Evolutionary conservation across 805 yeast genomes (phyloP).

Genomic region (Myxozyma neotropica): DNA sequence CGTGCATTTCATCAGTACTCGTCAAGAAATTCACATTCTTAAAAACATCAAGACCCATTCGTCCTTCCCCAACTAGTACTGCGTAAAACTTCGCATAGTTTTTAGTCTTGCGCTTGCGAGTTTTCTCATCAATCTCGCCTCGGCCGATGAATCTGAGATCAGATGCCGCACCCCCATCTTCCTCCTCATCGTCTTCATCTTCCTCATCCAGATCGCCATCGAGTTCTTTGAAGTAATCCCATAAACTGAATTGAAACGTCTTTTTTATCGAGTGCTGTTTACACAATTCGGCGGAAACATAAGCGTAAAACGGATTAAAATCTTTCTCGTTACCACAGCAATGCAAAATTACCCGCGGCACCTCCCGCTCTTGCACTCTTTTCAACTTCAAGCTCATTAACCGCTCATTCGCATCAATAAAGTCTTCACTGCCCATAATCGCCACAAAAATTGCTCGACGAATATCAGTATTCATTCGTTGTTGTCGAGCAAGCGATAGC

Average conservation of each 20-base stretch:
- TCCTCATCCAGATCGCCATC: conserved; percentile 57
- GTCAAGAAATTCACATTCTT: conserved; percentile 35
- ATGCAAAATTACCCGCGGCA: conserved; percentile 81
- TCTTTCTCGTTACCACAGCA: conserved; percentile 81
- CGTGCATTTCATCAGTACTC: conserved; percentile 18
- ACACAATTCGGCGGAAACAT: conserved; percentile 76
- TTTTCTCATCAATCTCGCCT: conserved; percentile 49
- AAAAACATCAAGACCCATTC: conserved; percentile 71
- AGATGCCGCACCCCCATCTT: conserved; percentile 36
- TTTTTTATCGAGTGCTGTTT: conserved; percentile 66
- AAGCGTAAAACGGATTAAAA: conserved; percentile 87
- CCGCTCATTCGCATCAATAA: conserved; percentile 80
- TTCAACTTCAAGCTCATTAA: conserved; percentile 78
- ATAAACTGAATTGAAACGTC: conserved; percentile 82
- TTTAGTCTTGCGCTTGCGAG: conserved; percentile 59
- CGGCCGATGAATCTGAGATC: conserved; percentile 39
- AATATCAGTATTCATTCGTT: conserved; percentile 93
- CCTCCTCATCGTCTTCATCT: conserved; percentile 39
- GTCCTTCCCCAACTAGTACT: conserved; percentile 67
- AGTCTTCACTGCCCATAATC: conserved; percentile 93
- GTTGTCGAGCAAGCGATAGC: conserved; percentile 80
- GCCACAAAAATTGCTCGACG: conserved; percentile 92
- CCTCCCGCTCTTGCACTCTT: conserved; percentile 79
- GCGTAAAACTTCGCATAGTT: conserved; percentile 86
- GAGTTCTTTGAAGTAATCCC: conserved; percentile 80